Evolutionary conservation across 305 asterid genomes (phyloP).

Genomic region (Solanum hybrid): DNA sequence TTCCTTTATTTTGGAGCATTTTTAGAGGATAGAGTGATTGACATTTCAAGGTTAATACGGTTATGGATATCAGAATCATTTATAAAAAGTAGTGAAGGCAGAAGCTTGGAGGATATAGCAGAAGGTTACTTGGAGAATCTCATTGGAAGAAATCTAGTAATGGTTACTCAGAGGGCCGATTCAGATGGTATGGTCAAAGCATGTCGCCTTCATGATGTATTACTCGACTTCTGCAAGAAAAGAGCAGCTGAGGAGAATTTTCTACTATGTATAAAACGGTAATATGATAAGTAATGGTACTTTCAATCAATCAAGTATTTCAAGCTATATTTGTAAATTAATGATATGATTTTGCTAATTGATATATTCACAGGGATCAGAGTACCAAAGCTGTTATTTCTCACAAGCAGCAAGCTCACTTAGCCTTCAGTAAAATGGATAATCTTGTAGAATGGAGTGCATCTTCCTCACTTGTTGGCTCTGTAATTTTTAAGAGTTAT

Average conservation of each 20-base stretch:
- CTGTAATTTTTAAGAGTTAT: no score
- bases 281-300: no score
- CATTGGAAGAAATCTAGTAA: not conserved
- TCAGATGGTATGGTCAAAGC: not conserved
- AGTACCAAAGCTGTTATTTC: no score
- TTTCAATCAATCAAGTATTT: no score
- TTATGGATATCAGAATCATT: constrained; percentile 9
- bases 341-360: no score
- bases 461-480: no score
- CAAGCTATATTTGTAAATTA: not conserved
- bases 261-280: not conserved
- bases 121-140: not conserved
- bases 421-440: no score
- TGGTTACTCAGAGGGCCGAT: not conserved
- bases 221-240: not conserved
- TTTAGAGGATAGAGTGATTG: not conserved
- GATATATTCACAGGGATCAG: no score
- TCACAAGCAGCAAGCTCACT: no score
- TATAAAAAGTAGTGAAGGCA: not conserved
- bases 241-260: not conserved
- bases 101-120: not conserved
- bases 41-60: not conserved
- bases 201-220: not conserved
- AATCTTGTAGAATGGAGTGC: no score
- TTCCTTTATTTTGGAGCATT: constrained; percentile 1